These are phyloP conservation scores for Omphalotus olearius DNA, from an alignment of 1,284 basidiomycete genomes.

Conservation along the genomic window DNA sequence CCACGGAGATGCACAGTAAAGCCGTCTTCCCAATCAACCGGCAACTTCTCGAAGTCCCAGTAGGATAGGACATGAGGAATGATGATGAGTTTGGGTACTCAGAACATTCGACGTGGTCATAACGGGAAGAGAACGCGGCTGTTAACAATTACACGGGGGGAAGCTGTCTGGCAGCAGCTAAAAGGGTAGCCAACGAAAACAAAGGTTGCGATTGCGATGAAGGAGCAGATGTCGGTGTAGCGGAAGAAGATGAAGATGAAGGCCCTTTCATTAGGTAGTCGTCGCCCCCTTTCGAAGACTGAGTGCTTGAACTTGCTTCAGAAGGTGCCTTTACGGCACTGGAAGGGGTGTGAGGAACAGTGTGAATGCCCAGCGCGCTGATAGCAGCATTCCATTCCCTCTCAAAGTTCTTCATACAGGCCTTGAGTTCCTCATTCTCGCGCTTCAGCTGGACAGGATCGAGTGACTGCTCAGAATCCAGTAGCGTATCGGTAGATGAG, in stretches of 20 bases:
- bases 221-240: neutral
- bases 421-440: conserved; percentile 6
- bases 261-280: neutral
- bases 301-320: too few relatives aligned
- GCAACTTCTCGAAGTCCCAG: too few relatives aligned
- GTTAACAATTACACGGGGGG: neutral
- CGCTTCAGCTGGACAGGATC: neutral
- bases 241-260: neutral
- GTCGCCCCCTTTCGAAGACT: too few relatives aligned
- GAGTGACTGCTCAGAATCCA: neutral
- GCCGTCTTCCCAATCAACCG: too few relatives aligned
- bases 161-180: conserved; percentile 8
- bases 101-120: too few relatives aligned
- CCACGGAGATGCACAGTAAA: too few relatives aligned
- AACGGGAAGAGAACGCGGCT: neutral
- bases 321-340: neutral
- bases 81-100: too few relatives aligned
- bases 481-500: conserved; percentile 6
- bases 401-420: conserved; percentile 7
- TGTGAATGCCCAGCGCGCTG: neutral
- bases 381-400: conserved; percentile 9
- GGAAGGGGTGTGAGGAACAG: neutral
- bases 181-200: conserved; percentile 4
- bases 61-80: too few relatives aligned
- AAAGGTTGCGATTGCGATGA: neutral